These are phyloP conservation scores for Capsicum pubescens DNA, from an alignment of 257 asterid species.

Conservation along the genomic window DNA sequence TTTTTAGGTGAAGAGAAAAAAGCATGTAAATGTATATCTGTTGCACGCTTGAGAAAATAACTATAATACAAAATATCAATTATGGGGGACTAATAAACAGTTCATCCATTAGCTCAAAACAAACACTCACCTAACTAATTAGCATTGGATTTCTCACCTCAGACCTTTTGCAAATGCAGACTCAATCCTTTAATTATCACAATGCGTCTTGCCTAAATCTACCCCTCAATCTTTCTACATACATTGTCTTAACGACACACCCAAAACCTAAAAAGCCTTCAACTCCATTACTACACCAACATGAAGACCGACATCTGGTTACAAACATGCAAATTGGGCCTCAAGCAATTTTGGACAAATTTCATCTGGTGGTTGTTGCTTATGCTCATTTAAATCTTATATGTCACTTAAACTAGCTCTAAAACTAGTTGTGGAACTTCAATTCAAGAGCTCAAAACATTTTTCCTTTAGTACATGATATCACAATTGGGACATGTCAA, in stretches of 20 bases:
- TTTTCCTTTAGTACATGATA: background rate
- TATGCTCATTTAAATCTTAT: background rate
- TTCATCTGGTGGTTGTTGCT: background rate
- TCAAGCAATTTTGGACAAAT: background rate
- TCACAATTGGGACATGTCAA: background rate
- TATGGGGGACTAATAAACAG: background rate
- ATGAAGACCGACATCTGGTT: background rate
- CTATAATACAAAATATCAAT: background rate
- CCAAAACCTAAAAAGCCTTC: constrained; percentile 1
- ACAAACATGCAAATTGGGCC: background rate
- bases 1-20: background rate
- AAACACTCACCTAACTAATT: background rate
- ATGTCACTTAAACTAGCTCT: constrained; percentile 14
- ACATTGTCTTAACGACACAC: background rate
- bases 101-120: background rate
- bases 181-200: background rate
- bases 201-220: background rate
- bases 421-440: background rate
- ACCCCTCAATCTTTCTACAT: constrained; percentile 4
- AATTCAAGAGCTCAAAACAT: background rate
- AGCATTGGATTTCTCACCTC: constrained; percentile 3
- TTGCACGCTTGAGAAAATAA: background rate
- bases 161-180: background rate
- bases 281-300: constrained; percentile 7
- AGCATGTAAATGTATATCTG: background rate